These are phyloP conservation scores for Euphorbia tirucalli DNA, from an alignment of 345 rosid species.

Conservation along the genomic window DNA sequence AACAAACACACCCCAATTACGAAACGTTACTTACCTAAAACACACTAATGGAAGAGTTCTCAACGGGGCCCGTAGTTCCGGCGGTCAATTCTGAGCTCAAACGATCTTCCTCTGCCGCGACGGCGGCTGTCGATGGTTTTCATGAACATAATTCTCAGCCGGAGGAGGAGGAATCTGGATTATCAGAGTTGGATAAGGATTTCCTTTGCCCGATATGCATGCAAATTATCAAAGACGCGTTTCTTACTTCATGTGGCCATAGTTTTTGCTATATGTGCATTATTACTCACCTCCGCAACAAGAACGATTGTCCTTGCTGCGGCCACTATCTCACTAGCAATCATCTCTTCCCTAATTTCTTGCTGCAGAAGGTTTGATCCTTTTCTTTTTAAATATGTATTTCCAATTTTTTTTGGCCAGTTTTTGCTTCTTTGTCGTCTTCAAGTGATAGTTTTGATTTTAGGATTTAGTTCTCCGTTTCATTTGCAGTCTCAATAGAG, in stretches of 20 bases:
- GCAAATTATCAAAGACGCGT: constrained; percentile 93
- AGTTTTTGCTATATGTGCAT: constrained; percentile 98
- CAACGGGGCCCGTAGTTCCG: constrained; percentile 28
- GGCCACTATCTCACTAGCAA: constrained; percentile 67
- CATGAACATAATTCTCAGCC: neutral
- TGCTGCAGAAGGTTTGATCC: constrained; percentile 75
- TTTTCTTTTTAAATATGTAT: neutral
- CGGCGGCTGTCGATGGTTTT: constrained; percentile 5
- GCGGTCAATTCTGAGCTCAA: constrained; percentile 22
- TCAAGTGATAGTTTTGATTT: neutral
- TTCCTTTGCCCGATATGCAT: constrained; percentile 92
- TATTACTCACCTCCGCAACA: constrained; percentile 84
- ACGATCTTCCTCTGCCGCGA: constrained; percentile 20
- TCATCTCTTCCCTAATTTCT: constrained; percentile 82
- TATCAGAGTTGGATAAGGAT: constrained; percentile 57
- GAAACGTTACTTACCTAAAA: neutral
- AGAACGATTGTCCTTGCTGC: constrained; percentile 97
- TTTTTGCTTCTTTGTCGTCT: neutral
- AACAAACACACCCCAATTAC: neutral
- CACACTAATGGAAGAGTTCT: constrained; percentile 26
- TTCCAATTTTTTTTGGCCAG: neutral
- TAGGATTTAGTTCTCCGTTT: neutral
- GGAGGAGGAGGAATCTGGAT: constrained; percentile 6
- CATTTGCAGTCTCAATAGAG: neutral
- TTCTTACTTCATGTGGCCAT: constrained; percentile 94